A percentile compares a stretch with the other conserved stretches of the same genome.
Conservation (phyloP, 1,284 basidiomycete species). For the Irpex sp. region DNA sequence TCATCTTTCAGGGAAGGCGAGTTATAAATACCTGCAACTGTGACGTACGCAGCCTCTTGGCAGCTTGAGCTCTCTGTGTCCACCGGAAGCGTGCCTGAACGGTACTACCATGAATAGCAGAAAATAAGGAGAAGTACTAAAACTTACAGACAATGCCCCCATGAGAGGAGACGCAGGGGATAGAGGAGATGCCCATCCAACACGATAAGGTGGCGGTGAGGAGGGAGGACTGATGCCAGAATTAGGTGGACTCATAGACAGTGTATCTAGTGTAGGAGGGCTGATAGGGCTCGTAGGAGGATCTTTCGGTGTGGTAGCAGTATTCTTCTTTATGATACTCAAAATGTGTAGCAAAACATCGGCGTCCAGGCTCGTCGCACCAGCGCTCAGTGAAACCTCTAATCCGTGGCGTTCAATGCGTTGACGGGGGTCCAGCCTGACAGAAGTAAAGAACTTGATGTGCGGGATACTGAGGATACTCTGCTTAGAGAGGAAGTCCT, state of each 20-base stretch:
- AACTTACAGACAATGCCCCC: slow-evolving; percentile 42
- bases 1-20: neutral
- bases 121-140: neutral
- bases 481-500: slow-evolving; percentile 17
- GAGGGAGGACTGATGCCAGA: slow-evolving; percentile 1
- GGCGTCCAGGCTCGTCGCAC: slow-evolving; percentile 42
- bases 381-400: slow-evolving; percentile 40
- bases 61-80: neutral
- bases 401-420: slow-evolving; percentile 53
- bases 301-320: neutral
- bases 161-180: slow-evolving; percentile 26
- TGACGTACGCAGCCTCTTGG: neutral
- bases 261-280: neutral
- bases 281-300: neutral
- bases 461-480: slow-evolving; percentile 40
- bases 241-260: neutral
- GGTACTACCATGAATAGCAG: neutral
- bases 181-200: slow-evolving; percentile 27
- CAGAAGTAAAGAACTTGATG: slow-evolving; percentile 40
- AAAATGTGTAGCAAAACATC: slow-evolving; percentile 39
- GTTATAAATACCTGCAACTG: slow-evolving; percentile 4
- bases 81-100: slow-evolving; percentile 9
- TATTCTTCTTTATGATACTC: slow-evolving; percentile 22
- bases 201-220: slow-evolving; percentile 13
- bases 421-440: slow-evolving; percentile 52